A percentile compares a stretch with the other conserved stretches of the same genome.
Conservation (phyloP, 2,329 filamentous ascomycete genomes). For the Camillea tinctor region DNA sequence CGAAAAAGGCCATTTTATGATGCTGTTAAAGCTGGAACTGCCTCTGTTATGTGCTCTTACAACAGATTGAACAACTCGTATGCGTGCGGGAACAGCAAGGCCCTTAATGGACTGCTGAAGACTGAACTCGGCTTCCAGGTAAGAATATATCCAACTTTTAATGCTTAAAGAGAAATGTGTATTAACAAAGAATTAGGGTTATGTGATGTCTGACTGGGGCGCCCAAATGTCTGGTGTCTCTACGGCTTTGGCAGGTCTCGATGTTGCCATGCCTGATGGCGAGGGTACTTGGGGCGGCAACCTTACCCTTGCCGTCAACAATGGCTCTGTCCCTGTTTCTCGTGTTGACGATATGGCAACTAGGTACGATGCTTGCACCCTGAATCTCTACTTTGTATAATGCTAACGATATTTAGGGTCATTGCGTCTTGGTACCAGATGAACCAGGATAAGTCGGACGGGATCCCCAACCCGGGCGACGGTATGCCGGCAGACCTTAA, state of each 20-base stretch:
- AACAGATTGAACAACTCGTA: slow-evolving; percentile 48
- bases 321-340: slow-evolving; percentile 42
- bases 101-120: slow-evolving; percentile 48
- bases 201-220: slow-evolving; percentile 43
- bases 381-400: slow-evolving; percentile 28
- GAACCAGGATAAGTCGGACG: slow-evolving; percentile 32
- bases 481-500: slow-evolving; percentile 37
- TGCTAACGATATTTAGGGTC: slow-evolving; percentile 13
- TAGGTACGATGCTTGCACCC: slow-evolving; percentile 35
- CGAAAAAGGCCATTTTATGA: slow-evolving; percentile 53
- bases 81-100: slow-evolving; percentile 48
- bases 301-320: slow-evolving; percentile 46
- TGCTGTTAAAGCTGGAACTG: slow-evolving; percentile 29
- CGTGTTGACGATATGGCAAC: slow-evolving; percentile 51
- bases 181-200: slow-evolving; percentile 25
- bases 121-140: slow-evolving; percentile 43
- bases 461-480: slow-evolving; percentile 25
- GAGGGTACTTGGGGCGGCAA: slow-evolving; percentile 42
- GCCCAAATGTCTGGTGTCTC: slow-evolving; percentile 42
- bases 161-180: neutral
- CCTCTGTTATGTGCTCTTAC: slow-evolving; percentile 44
- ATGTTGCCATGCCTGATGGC: slow-evolving; percentile 49
- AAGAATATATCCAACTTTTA: slow-evolving; percentile 7
- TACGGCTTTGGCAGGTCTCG: slow-evolving; percentile 44
- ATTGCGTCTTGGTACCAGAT: slow-evolving; percentile 42